Evolutionary conservation across 2,329 filamentous ascomycete genomes (phyloP), one percentile per base, ranked within the genome.

Genomic region (Botrytis paeoniae): DNA sequence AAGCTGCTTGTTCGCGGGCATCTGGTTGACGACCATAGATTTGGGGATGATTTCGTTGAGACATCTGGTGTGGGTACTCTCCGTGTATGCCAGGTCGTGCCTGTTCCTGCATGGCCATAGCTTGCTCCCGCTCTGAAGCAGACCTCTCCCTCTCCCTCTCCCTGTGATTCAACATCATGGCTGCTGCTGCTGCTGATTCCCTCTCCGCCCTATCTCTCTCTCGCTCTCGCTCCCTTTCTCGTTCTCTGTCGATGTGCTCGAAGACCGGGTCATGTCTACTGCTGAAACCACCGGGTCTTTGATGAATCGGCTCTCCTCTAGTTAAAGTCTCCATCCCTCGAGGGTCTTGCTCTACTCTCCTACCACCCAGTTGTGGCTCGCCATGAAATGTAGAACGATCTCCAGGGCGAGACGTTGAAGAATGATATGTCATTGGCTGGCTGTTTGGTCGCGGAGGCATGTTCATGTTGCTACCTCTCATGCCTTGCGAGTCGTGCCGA

Each of bases 161-260:
- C 43, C 57, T 63, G 9, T 70, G 65, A 37, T 35, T 32, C 10
- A 57, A 10, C n/a, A 63, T 63, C 61, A 63, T 63, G 16, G 60
- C 60, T 10, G 37, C 37, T 8, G 60, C 60, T 18, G 60, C 60
- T 10, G 59, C 35, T 64, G 68, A 25, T 77, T 74, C 78, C 78
- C 78, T 54, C 73, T 73, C 72, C 62, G 77, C 77, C 41, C 79
- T 74, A 20, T 80, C 89, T 59, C 32, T 35, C 54, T 71, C 35
- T 64, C 72, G 25, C 77, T 74, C 78, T 77, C 78, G 43, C 74
- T 73, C 72, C 62, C 74, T 72, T 60, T 78, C 77, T 39, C 79
- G 74, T 29, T 80, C 89, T 61, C 86, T 82, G 66, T 83, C 85
- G 32, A 89, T 87, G 73, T 90, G 88, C 75, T 86, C 88, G 65